Percentiles rank a stretch among this genome's conserved stretches.
phyloP scores from a whole-genome alignment of 805 yeast genomes.

The Wickerhamomyces sydowiorum region DNA sequence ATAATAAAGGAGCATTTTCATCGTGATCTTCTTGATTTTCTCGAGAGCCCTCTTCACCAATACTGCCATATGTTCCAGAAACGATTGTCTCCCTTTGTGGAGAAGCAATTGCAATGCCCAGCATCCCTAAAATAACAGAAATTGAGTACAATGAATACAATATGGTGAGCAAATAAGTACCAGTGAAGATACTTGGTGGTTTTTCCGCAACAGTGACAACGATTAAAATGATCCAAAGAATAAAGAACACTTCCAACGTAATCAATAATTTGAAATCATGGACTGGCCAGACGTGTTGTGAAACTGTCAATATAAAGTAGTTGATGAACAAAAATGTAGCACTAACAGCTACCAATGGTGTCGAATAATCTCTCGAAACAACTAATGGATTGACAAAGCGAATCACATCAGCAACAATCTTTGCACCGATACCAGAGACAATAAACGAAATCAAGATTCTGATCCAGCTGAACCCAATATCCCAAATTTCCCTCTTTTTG shows the following conservation, averaged over 20 bases:
- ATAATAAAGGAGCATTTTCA: slow-evolving; percentile 30
- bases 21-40: slow-evolving; percentile 13
- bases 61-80: slow-evolving; percentile 5
- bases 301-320: slow-evolving; percentile 43
- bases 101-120: slow-evolving; percentile 30
- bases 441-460: slow-evolving; percentile 57
- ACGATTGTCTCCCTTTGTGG: slow-evolving; percentile 6
- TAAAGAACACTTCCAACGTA: slow-evolving; percentile 45
- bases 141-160: slow-evolving; percentile 40
- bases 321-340: slow-evolving; percentile 47
- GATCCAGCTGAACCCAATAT: slow-evolving; percentile 38
- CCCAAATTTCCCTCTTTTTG: slow-evolving; percentile 43
- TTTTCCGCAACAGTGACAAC: slow-evolving; percentile 44
- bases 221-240: slow-evolving; percentile 53
- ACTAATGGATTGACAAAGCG: slow-evolving; percentile 39
- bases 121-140: slow-evolving; percentile 46
- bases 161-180: slow-evolving; percentile 43
- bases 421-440: slow-evolving; percentile 35
- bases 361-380: slow-evolving; percentile 42
- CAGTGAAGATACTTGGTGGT: slow-evolving; percentile 36
- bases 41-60: slow-evolving; percentile 18
- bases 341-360: slow-evolving; percentile 45
- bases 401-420: slow-evolving; percentile 34
- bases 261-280: slow-evolving; percentile 57
- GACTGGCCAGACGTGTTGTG: slow-evolving; percentile 35